Evolutionary conservation across 192 early-diverging fungal species (phyloP).

Genomic region (Diversispora eburnea): DNA sequence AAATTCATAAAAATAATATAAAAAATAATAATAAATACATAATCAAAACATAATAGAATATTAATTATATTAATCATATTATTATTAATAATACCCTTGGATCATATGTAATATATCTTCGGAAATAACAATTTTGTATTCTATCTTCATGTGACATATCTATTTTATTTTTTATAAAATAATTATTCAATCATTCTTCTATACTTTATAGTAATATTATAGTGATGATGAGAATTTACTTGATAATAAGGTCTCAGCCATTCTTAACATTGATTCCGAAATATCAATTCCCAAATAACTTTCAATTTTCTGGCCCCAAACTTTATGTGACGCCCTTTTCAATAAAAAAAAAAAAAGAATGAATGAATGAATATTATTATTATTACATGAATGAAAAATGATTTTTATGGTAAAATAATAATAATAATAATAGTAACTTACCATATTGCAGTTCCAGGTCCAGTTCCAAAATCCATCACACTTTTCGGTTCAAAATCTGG

Average conservation of each 20-base stretch:
- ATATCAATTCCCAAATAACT: slow-evolving; percentile 66
- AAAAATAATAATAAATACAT: not conserved
- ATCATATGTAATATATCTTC: slow-evolving; percentile 61
- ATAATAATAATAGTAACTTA: slow-evolving; percentile 18
- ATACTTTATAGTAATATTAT: not conserved
- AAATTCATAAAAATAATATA: not conserved
- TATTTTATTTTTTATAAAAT: not conserved
- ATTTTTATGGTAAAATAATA: not conserved
- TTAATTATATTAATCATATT: not conserved
- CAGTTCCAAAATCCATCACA: slow-evolving; percentile 78
- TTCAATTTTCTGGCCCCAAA: slow-evolving; percentile 46
- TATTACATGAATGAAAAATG: too few relatives aligned
- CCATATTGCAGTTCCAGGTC: slow-evolving; percentile 82
- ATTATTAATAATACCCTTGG: slow-evolving; percentile 33
- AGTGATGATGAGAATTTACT: not conserved
- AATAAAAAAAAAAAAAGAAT: not conserved
- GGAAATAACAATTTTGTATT: slow-evolving; percentile 45
- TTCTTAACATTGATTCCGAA: slow-evolving; percentile 71
- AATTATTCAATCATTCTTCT: not conserved
- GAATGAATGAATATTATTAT: too few relatives aligned
- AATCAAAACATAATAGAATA: not conserved
- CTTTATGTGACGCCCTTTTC: slow-evolving; percentile 57
- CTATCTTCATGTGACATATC: not conserved
- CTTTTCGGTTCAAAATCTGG: slow-evolving; percentile 56
- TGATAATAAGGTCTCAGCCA: slow-evolving; percentile 54